These are phyloP conservation scores for Pestalotiopsis sp. DNA, from an alignment of 2,329 filamentous ascomycete genomes.

Conservation along the genomic window DNA sequence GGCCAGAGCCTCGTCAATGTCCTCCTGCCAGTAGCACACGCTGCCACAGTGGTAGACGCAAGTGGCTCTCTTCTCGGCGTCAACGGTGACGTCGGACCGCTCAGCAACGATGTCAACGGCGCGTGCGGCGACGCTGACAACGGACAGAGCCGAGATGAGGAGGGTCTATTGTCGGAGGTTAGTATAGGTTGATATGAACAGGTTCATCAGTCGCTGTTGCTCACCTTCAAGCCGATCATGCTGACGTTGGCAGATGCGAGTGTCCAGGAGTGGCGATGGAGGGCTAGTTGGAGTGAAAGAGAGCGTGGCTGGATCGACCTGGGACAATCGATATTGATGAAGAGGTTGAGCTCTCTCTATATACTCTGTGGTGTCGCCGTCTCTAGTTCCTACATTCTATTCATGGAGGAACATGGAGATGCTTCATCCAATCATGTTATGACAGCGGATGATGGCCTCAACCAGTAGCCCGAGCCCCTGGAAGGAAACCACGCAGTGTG, in stretches of 20 bases:
- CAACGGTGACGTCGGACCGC: constrained; percentile 15
- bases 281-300: constrained; percentile 10
- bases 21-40: constrained; percentile 35
- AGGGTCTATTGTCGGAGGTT: constrained; percentile 8
- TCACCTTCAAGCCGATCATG: constrained; percentile 8
- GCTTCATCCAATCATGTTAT: background rate
- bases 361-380: background rate
- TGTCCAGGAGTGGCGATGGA: background rate
- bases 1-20: constrained; percentile 34
- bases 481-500: background rate
- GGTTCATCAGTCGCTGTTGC: background rate
- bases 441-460: constrained; percentile 2
- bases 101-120: constrained; percentile 18
- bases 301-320: constrained; percentile 1
- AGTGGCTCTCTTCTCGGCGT: constrained; percentile 13
- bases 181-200: background rate
- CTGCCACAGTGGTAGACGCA: constrained; percentile 39
- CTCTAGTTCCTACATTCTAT: background rate
- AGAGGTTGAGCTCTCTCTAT: background rate
- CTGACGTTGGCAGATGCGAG: background rate
- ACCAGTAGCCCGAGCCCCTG: constrained; percentile 1
- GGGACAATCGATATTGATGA: background rate
- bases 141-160: constrained; percentile 22
- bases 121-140: constrained; percentile 20
- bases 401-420: background rate